Base-by-base conservation (phyloP, 2,329 filamentous ascomycete genomes). In the Fusarium acutatum region DNA sequence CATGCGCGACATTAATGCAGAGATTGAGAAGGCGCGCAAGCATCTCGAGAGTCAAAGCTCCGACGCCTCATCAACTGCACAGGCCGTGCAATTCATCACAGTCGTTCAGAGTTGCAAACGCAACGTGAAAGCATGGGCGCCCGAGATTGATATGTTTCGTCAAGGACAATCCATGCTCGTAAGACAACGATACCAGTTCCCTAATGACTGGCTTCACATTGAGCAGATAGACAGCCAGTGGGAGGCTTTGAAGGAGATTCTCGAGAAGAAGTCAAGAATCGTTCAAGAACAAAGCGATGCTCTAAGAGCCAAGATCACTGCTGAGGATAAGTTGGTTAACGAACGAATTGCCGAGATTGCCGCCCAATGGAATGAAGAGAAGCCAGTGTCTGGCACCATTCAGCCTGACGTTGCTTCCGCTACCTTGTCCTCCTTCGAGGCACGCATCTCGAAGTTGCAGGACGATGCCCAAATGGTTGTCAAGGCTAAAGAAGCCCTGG, bases 51-150 rank as follows among this genome's bases (percentile, higher is more conserved):
- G 92, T 40, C 95, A 98, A 80, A 96, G 94, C 32, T 89, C 98
- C 47, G 96, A 98, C 81, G 94, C 95, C 26, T 96, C 94, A 9
- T 98, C 96, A 3, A 99, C 96, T 9, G 96, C 96, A 1, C 95
- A 98, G 80, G 96, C 97, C 30, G 97, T 99, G 8, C 94, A 96
- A 41, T 99, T 99, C 83, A 99, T 99, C 80, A 99, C 97, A 1
- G 95, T 96, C 60, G 96, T 99, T 10, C 96, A 99, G 83, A 94
- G 94, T 79, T 98, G 95, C 85, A 97, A 97, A 85, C 92, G 95
- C 56, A 97, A 97, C 81, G 95, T 97, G 58, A 96, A 95, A 82
- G 86, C 92, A 8, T 99, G 96, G 96, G 95, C 94, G 12, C 96
- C 96, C 1, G 96, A 99, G 81, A 94, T 99, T 44, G 95, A 97